Base-by-base conservation (phyloP, 2,329 filamentous ascomycete genomes). In the Pseudogymnoascus sp. region DNA sequence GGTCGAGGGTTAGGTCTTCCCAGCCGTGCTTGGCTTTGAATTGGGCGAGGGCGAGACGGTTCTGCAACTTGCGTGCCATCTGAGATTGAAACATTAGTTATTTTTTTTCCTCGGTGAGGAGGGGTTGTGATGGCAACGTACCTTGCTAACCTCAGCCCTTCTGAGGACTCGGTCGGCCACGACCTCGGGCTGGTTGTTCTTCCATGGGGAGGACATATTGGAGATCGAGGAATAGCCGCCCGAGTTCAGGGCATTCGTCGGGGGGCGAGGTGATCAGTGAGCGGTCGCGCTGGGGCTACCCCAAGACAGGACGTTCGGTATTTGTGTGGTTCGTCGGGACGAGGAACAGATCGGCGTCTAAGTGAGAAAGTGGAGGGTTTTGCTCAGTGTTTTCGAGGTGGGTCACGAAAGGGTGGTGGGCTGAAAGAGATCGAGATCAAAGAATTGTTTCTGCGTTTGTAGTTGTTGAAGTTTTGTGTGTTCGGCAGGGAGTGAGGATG, bases 21-120 rank as follows among this genome's bases (percentile, higher is more conserved):
- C 92, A 96, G 74, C 93, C 93, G 79, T 96, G 89, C 77, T 96
- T 92, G 69, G 95, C 92, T 79, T 97, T 97, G 83, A 97, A 95
- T 76, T 96, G 95, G 74, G 95, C 95, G 67, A 97, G 86, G 64
- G 95, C 93, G 64, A 99, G 86, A 67, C 93, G 91, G 79, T 96
- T 92, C 78, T 97, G 92, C 62, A 99, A 82, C 72, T 89, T 90
- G 74, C 93, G 84, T 70, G 93, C 95, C 80, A 99, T 96, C 95
- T 97, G 73, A 62, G 40, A 9, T 25, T 45, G 31, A 31, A n/a
- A 43, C 58, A 28, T 70, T 67, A 69, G 31, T 1, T 25, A 28
- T 28, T 28, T 28, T 28, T 7, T 33, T 33, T 16, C 16, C 16
- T 16, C 16, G 16, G 16, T 16, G 16, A 16, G 65, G 33, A 62